Evolutionary conservation across 2,329 filamentous ascomycete species (phyloP), one percentile per base, ranked within the genome.

Genomic region (Venturiaceae sp.): DNA sequence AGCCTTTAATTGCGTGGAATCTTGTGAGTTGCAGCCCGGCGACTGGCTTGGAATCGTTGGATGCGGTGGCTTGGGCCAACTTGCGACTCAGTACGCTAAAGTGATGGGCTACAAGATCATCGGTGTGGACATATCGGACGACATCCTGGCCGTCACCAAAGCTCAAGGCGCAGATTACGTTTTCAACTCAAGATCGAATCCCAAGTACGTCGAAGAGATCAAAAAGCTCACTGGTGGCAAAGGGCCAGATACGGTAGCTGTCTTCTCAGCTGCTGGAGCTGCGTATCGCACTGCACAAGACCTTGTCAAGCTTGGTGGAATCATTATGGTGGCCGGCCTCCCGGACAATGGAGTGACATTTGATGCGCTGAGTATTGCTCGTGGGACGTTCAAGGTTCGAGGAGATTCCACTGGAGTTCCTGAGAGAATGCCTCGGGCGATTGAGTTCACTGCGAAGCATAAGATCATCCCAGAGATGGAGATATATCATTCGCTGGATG

Each of bases 101-200:
- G 76, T 75, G 26, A 74, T 75, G 71, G 74, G 74, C 13, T 67
- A 72, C 58, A 71, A 71, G 58, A 70, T 72, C 13, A 70, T 77
- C 14, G 75, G 70, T 26, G 67, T 78, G 44, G 76, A 78, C 57
- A 72, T 75, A 52, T 74, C 72, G 53, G 71, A 77, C 58, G 66
- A 66, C 3, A 74, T 74, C 57, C 70, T 76, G 1, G 67, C 69
- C 23, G 68, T 72, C 61, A 68, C 70, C 16, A 72, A 66, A 52
- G 68, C 69, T 33, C 68, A 72, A 32, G 72, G 74, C 37, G 74
- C 74, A 26, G 66, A 57, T 71, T 67, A 2, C 68, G 72, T 60
- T 62, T 69, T 6, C 62, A 72, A 54, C 74, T 67, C 21, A 66
- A 69, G 58, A 61, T 68, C 54, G 66, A 66, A 74, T 58, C 62